Evolutionary conservation across 2,329 filamentous ascomycete species (phyloP), one percentile per base, ranked within the genome.

Genomic region (Neonectria hederae): DNA sequence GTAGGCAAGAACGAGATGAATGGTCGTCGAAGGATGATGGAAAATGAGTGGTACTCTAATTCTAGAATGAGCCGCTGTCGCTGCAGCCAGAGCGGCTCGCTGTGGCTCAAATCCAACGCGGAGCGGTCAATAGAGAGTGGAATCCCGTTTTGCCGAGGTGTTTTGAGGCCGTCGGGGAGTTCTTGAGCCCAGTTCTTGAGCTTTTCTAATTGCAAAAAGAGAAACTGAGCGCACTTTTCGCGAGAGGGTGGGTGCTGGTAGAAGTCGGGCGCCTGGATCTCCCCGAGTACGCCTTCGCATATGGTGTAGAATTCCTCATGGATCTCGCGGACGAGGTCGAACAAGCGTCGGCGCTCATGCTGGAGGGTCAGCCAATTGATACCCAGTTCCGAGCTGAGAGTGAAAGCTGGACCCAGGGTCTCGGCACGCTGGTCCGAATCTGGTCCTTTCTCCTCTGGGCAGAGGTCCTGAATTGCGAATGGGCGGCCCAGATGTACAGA

Each of bases 61-160:
- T 84, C 82, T 1, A 84, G 74, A 5, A 80, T 69, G 0, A 84
- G 67, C 2, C 81, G 80, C 32, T 77, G 75, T 11, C 74, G 76
- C 63, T 83, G 81, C 3, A 83, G 70, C 81, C 82, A 83, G 2
- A 76, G 62, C 3, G 82, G 81, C 4, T 79, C 76, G 1, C 76
- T 75, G 38, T 78, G 79, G 32, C 65, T 68, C 17, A 77, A 67
- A 22, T 76, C 63, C 8, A 77, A 61, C 1, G 63, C 54, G 1
- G 79, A 77, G 7, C 71, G 67, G 48, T 83, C 79, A 1, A 76
- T 78, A 1, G 81, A 82, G 55, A 82, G 76, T 0, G 79, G 72
- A 0, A 77, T 75, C 6, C 70, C 70, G 13, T 76, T 69, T 24
- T 76, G 69, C 13, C 81, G 76, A 17, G 72, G 72, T 6, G 74